A percentile compares a stretch with the other conserved stretches of the same genome.
These are phyloP conservation scores for Austroboletus novae-zelandiae DNA, from an alignment of 1,284 basidiomycete species.

Conservation along the genomic window DNA sequence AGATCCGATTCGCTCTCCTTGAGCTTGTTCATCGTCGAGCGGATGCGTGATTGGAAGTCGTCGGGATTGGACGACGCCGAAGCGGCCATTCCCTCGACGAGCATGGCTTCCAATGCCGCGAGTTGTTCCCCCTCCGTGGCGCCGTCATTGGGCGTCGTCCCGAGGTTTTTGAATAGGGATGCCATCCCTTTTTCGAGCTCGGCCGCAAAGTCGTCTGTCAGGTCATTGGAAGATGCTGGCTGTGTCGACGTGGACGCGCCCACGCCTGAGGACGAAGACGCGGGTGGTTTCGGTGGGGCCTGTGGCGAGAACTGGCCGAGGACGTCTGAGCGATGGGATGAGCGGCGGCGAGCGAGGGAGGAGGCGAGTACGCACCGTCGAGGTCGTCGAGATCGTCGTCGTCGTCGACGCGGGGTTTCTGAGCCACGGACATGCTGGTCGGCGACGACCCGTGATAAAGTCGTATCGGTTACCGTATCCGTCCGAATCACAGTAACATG, in stretches of 20 bases:
- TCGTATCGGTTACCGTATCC: not conserved
- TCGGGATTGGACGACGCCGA: slow-evolving; percentile 34
- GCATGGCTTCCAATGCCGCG: slow-evolving; percentile 73
- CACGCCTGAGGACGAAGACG: slow-evolving; percentile 23
- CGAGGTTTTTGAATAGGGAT: slow-evolving; percentile 72
- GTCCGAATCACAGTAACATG: too few species aligned
- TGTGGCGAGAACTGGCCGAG: slow-evolving; percentile 46
- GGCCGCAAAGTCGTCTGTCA: slow-evolving; percentile 29
- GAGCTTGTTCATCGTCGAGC: slow-evolving; percentile 74
- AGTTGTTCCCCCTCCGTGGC: slow-evolving; percentile 24
- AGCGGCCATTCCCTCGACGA: slow-evolving; percentile 59
- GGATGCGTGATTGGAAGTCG: slow-evolving; percentile 30
- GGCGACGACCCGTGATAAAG: not conserved
- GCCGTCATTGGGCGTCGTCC: slow-evolving; percentile 24
- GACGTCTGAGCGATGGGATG: slow-evolving; percentile 43
- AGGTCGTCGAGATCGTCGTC: slow-evolving; percentile 76
- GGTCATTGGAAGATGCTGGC: slow-evolving; percentile 24
- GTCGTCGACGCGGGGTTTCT: slow-evolving; percentile 30
- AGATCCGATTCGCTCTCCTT: slow-evolving; percentile 67
- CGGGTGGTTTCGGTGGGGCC: slow-evolving; percentile 17
- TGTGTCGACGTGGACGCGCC: slow-evolving; percentile 29
- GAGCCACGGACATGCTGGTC: slow-evolving; percentile 13
- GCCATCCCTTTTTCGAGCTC: slow-evolving; percentile 86
- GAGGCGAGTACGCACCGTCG: slow-evolving; percentile 49
- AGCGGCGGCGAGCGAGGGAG: slow-evolving; percentile 4